These are phyloP conservation scores for Astrephomene gubernaculifera DNA, from an alignment of 139 green algal genomes.

Conservation along the genomic window DNA sequence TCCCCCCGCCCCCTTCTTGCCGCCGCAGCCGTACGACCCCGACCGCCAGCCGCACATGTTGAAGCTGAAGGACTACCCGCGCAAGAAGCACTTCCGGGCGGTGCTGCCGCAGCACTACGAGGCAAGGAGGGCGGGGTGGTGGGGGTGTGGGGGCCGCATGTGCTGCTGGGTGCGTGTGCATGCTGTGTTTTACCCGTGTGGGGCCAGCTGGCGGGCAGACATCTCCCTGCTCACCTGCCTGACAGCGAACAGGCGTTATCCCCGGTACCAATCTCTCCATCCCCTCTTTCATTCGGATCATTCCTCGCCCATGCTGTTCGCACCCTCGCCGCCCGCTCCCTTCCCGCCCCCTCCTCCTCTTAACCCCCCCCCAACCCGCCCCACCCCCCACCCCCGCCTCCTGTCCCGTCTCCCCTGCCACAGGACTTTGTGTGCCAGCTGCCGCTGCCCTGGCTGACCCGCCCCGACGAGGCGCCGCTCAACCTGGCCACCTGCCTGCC, in stretches of 20 bases:
- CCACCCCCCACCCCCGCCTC: not conserved
- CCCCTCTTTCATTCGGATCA: no score
- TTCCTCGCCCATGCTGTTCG: no score
- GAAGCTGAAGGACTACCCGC: slow-evolving; percentile 94
- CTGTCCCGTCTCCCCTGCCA: not conserved
- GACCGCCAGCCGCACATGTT: slow-evolving; percentile 65
- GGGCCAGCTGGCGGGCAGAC: no score
- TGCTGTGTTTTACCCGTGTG: no score
- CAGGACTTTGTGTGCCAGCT: slow-evolving; percentile 30
- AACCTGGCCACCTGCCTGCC: slow-evolving; percentile 62
- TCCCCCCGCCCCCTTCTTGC: no score
- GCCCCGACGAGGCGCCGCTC: slow-evolving; percentile 52
- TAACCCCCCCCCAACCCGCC: not conserved
- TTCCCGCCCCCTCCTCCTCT: no score
- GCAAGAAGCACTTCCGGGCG: slow-evolving; percentile 57
- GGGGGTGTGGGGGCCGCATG: not conserved
- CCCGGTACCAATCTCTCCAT: no score
- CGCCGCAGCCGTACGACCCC: slow-evolving; percentile 15
- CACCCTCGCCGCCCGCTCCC: no score
- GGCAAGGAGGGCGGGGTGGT: slow-evolving; percentile 52
- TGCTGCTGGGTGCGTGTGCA: no score
- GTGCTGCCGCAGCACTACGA: slow-evolving; percentile 66
- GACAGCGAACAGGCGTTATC: no score
- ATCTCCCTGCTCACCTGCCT: no score
- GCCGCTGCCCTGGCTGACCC: slow-evolving; percentile 52